phyloP scores from a whole-genome alignment of 73 alveolate species.

The Tetrahymena malaccensis region DNA sequence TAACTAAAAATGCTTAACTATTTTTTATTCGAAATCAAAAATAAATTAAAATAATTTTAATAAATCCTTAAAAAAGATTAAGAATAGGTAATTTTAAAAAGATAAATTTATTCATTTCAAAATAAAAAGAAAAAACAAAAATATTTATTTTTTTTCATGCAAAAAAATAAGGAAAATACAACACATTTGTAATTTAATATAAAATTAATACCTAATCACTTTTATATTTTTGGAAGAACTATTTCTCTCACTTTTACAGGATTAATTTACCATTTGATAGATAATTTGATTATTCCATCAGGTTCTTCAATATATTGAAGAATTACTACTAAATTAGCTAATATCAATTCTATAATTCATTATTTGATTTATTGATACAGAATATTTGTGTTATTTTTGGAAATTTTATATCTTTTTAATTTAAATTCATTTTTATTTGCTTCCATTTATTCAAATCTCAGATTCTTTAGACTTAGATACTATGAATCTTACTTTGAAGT shows the following conservation, averaged over 20 bases:
- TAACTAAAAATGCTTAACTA: too few species aligned
- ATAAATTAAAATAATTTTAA: too few species aligned
- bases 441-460: not conserved
- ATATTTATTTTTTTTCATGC: too few species aligned
- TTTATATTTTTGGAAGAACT: not conserved
- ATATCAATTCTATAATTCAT: not conserved
- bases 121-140: too few species aligned
- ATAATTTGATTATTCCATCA: not conserved
- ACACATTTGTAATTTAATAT: too few species aligned
- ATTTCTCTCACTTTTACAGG: not conserved
- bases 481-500: not conserved
- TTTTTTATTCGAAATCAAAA: too few species aligned
- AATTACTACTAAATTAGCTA: not conserved
- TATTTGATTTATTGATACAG: not conserved
- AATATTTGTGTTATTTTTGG: not conserved
- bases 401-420: not conserved
- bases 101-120: too few species aligned
- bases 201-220: not conserved
- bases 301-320: not conserved
- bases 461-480: not conserved
- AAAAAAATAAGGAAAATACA: too few species aligned
- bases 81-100: too few species aligned
- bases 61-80: too few species aligned
- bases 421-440: not conserved
- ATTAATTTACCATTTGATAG: not conserved